Percentiles rank a stretch among this genome's conserved stretches.
These are phyloP conservation scores for Vitis cinerea DNA, from an alignment of 164 flowering plant species.

Conservation along the genomic window DNA sequence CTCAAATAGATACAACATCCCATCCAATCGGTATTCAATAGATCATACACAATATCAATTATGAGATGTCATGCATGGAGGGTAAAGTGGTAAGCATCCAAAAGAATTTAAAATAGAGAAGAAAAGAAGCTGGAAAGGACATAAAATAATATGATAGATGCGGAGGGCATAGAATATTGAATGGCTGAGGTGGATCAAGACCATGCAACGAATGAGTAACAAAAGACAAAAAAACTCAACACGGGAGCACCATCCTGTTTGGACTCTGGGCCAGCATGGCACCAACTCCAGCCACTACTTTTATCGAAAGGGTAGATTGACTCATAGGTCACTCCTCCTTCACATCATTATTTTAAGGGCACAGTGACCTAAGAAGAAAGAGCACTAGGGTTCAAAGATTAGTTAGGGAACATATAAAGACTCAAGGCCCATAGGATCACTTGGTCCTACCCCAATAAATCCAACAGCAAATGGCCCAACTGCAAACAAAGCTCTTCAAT, in stretches of 20 bases:
- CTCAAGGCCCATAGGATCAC: not conserved
- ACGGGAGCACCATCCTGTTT: not conserved
- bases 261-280: constrained; percentile 9
- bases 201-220: constrained; percentile 29
- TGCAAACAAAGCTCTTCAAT: not conserved
- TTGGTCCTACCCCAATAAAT: not conserved
- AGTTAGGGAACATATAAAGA: no score
- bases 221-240: constrained; percentile 16
- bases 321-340: not conserved
- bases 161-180: constrained; percentile 9
- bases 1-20: no score
- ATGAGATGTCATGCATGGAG: no score
- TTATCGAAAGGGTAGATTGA: not conserved
- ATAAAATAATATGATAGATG: not conserved
- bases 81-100: no score
- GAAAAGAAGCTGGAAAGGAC: not conserved
- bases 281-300: constrained; percentile 4
- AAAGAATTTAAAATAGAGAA: no score
- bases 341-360: constrained; percentile 2
- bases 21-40: no score
- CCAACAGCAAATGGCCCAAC: not conserved
- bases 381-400: no score
- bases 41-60: no score
- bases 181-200: constrained; percentile 16
- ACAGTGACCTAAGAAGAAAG: no score